phyloP scores from a whole-genome alignment of 23 red algal genomes.

The Gracilaria caudata region DNA sequence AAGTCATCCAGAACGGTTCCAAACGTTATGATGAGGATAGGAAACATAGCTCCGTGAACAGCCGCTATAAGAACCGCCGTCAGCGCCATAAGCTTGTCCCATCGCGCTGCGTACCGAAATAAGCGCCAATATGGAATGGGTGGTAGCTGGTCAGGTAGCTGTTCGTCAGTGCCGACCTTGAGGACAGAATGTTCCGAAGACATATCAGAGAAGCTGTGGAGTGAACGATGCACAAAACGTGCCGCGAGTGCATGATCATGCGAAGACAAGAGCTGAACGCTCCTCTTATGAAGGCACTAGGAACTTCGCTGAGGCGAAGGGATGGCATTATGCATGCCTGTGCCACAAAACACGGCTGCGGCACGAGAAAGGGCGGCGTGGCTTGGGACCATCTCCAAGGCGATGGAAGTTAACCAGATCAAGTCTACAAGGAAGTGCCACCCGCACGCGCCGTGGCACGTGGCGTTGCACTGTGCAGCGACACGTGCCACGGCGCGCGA shows the following conservation, averaged over 20 bases:
- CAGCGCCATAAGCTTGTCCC: constrained; percentile 36
- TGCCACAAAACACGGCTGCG: too few species aligned
- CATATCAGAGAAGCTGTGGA: not conserved
- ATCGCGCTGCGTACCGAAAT: constrained; percentile 49
- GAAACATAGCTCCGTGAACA: constrained; percentile 76
- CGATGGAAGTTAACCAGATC: too few species aligned
- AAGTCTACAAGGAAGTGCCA: not conserved
- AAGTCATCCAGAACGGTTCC: constrained; percentile 68
- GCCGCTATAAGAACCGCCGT: constrained; percentile 52
- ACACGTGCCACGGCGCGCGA: too few species aligned
- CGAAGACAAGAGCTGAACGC: too few species aligned
- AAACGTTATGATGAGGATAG: constrained; percentile 78
- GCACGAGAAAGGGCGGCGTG: too few species aligned
- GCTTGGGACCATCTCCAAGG: too few species aligned
- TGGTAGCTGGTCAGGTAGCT: not conserved
- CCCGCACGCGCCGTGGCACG: not conserved
- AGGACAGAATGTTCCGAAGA: not conserved
- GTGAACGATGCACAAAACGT: not conserved
- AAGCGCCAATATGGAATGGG: constrained; percentile 49
- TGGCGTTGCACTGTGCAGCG: not conserved
- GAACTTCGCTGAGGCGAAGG: too few species aligned
- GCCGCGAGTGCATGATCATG: too few species aligned
- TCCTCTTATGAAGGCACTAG: too few species aligned
- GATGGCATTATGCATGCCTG: too few species aligned
- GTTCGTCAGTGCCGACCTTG: not conserved